Evolutionary conservation across 2,329 filamentous ascomycete species (phyloP), one percentile per base, ranked within the genome.

Genomic region (Penicillium sp.): DNA sequence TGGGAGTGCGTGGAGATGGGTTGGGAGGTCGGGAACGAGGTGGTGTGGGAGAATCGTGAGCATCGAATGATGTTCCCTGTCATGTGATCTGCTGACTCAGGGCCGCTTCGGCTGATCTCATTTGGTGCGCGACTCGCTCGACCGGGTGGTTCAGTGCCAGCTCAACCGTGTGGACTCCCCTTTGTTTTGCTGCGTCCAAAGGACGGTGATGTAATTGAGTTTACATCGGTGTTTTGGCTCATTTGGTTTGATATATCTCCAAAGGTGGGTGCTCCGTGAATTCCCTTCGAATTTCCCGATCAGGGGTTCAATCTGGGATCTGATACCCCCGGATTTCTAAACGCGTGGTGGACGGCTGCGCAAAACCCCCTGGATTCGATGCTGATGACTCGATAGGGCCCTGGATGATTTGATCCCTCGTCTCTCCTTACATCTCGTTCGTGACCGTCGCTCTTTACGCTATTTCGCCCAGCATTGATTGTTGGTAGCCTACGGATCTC

Each of bases 51-150:
- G 66, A 65, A 66, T 61, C 59, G 53, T 62, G 61, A 58, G 56
- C 52, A 55, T 67, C 62, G 63, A 63, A 68, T 69, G 67, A 69
- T 68, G 66, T 68, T 67, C 57, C 56, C 58, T 58, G 53, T 54
- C 57, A 58, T 36, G 49, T 56, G 47, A 44, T 27, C 20, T 2
- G 46, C 39, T 62, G 54, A 62, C 46, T 59, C 61, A 64, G 52
- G 47, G 35, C 44, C 18, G 40, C 42, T 53, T 47, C 47, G 30
- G 44, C 50, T 52, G 48, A 46, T 46, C 40, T 43, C 35, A 41
- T 41, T 43, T 39, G 48, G 39, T 51, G 48, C 43, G 43, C 38
- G 38, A 51, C 36, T 42, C 44, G 38, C 36, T 42, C 48, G 33
- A 28, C 51, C 38, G 20, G 20, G 42, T 40, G 38, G 46, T 52